These are phyloP conservation scores for Isatis lusitanica DNA, from an alignment of 441 rosid species.

Conservation along the genomic window DNA sequence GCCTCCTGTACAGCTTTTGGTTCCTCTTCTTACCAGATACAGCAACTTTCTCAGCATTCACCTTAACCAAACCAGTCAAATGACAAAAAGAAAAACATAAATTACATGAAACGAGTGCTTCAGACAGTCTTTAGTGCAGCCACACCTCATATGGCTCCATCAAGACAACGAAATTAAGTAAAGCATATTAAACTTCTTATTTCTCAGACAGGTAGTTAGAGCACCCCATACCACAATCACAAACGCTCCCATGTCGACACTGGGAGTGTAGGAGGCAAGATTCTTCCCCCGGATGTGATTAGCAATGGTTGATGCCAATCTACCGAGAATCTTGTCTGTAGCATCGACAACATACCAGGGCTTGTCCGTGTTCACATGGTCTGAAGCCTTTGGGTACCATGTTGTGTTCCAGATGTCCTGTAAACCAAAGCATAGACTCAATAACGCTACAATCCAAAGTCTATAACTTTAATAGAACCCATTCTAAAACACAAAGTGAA, in stretches of 20 bases:
- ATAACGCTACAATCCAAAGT: background rate
- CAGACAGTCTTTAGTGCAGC: background rate
- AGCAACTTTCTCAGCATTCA: conserved; percentile 94
- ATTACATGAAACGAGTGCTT: background rate
- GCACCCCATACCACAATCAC: conserved; percentile 79
- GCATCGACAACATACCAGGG: conserved; percentile 91
- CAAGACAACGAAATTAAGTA: background rate
- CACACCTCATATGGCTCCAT: background rate
- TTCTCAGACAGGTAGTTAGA: background rate
- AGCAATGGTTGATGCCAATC: conserved; percentile 88
- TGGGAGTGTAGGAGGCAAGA: conserved; percentile 83
- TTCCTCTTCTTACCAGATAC: conserved; percentile 93
- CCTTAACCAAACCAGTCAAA: conserved; percentile 44
- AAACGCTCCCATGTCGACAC: conserved; percentile 96
- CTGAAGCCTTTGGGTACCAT: conserved; percentile 90
- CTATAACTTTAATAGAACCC: background rate
- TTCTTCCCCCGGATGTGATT: conserved; percentile 88
- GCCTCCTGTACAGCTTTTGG: conserved; percentile 94
- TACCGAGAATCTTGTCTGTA: conserved; percentile 81
- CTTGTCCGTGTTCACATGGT: conserved; percentile 81
- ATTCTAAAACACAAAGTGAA: background rate
- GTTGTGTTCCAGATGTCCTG: conserved; percentile 95
- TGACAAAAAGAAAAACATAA: background rate
- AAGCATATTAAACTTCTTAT: background rate
- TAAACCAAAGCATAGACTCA: conserved; percentile 17